Evolutionary conservation across 1,139 yeast genomes (phyloP), one percentile per base, ranked within the genome.

Genomic region (Taiozyma onychis): DNA sequence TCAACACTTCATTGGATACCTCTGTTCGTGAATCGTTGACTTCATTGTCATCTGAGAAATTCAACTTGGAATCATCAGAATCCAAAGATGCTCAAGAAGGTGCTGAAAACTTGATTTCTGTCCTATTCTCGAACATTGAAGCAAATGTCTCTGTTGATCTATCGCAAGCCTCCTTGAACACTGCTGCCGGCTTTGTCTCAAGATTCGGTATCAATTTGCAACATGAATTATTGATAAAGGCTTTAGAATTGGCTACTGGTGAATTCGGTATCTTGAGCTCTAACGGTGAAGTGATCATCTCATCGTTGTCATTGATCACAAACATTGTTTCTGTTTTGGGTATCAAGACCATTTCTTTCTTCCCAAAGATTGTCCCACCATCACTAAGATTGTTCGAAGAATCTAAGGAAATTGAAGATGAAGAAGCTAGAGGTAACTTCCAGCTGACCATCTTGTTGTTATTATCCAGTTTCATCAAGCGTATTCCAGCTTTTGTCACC

Each of bases 401-500:
- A 16, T 63, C 72, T n/a, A 63, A 62, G 45, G 69, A 69, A 48
- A 63, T 70, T 35, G 61, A 57, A 10, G 70, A 64, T 18, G 55
- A 51, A 5, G 61, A 57, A 14, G 53, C 70, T 41, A 67, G 57
- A 51, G 65, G 62, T 32, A 67, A 66, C 48, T 66, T 84, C 51
- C 90, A 85, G 63, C 72, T 85, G 9, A 80, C 97, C 0, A 75
- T 86, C 18, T 71, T 89, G 56, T 79, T 88, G 43, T 73, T 93
- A 48, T 75, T 88, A 53, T 83, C 96, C 5, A 79, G 91, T 45
- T 75, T 89, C 62, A 72, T 91, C 47, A 88, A 85, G 67, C 83
- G 88, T 61, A 83, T 95, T 58, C 98, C 99, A 41, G 85, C 89
- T 14, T 93, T 93, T 65, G 78, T 93, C 72, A 74, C 81, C 22